These are phyloP conservation scores for Aspergillus olivimuriae DNA, from an alignment of 495 filamentous ascomycete species.

Conservation along the genomic window DNA sequence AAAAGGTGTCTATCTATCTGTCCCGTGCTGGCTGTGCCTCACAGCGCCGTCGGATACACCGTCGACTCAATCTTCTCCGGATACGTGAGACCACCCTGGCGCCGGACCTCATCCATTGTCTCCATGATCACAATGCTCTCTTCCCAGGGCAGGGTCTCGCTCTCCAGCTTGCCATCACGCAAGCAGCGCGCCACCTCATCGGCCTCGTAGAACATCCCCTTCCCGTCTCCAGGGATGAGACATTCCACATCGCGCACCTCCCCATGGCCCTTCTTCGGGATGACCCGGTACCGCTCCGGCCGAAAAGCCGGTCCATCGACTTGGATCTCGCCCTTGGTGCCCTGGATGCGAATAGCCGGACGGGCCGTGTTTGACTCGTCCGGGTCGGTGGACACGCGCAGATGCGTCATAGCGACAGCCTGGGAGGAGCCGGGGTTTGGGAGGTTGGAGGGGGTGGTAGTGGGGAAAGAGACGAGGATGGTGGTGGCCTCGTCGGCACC, in stretches of 20 bases:
- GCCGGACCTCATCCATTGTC: slow-evolving; percentile 83
- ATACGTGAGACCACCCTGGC: slow-evolving; percentile 70
- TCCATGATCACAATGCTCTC: slow-evolving; percentile 93
- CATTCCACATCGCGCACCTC: slow-evolving; percentile 54
- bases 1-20: too few species aligned
- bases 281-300: slow-evolving; percentile 58
- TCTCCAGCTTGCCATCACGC: slow-evolving; percentile 75
- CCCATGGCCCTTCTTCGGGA: slow-evolving; percentile 34
- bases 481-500: slow-evolving; percentile 80
- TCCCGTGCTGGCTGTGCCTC: slow-evolving; percentile 4
- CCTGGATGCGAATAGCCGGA: slow-evolving; percentile 75
- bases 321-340: slow-evolving; percentile 80
- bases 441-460: slow-evolving; percentile 43
- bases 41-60: slow-evolving; percentile 51
- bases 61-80: slow-evolving; percentile 75
- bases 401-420: slow-evolving; percentile 72
- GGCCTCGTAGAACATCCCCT: slow-evolving; percentile 94
- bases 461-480: slow-evolving; percentile 72
- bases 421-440: slow-evolving; percentile 39
- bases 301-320: slow-evolving; percentile 68
- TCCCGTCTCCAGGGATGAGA: slow-evolving; percentile 60
- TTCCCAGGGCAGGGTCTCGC: slow-evolving; percentile 62
- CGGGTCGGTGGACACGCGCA: slow-evolving; percentile 63
- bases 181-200: slow-evolving; percentile 83
- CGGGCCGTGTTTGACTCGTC: slow-evolving; percentile 55